These are phyloP conservation scores for Sequoiadendron giganteum DNA, from an alignment of 75 land plant species.

Conservation along the genomic window DNA sequence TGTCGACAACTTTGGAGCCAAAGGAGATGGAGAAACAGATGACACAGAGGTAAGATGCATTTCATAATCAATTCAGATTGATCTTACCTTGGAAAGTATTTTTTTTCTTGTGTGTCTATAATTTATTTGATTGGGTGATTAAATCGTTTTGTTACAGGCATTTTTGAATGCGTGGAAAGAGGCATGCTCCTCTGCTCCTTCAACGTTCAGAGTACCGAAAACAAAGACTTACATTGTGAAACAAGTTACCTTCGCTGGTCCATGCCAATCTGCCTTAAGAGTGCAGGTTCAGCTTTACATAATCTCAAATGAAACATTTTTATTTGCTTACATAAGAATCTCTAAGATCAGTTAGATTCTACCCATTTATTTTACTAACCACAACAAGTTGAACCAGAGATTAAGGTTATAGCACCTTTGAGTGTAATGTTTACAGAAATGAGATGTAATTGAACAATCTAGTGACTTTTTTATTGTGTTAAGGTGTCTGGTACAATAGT, in stretches of 20 bases:
- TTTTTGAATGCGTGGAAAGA: constrained; percentile 49
- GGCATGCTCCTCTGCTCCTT: constrained; percentile 32
- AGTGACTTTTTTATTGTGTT: not conserved
- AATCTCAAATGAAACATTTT: not conserved
- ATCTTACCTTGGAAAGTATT: not conserved
- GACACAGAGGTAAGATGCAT: constrained; percentile 61
- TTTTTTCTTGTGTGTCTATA: not conserved
- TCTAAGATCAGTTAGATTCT: not conserved
- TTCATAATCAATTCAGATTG: not conserved
- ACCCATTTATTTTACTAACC: too few species aligned
- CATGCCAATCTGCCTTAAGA: constrained; percentile 17
- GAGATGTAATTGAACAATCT: too few species aligned
- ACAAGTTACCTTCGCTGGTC: constrained; percentile 27
- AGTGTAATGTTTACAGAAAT: not conserved
- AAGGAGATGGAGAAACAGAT: constrained; percentile 69
- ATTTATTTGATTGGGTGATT: not conserved
- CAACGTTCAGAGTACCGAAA: constrained; percentile 31
- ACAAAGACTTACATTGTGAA: constrained; percentile 20
- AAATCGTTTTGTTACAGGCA: constrained; percentile 31
- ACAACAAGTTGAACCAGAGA: too few species aligned
- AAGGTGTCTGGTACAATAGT: constrained; percentile 60
- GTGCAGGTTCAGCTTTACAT: constrained; percentile 13
- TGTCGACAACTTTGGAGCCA: constrained; percentile 66
- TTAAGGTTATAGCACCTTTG: not conserved
- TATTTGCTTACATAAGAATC: not conserved